These are phyloP conservation scores for Penicillium verhagenii DNA, from an alignment of 495 filamentous ascomycete genomes.

Conservation along the genomic window DNA sequence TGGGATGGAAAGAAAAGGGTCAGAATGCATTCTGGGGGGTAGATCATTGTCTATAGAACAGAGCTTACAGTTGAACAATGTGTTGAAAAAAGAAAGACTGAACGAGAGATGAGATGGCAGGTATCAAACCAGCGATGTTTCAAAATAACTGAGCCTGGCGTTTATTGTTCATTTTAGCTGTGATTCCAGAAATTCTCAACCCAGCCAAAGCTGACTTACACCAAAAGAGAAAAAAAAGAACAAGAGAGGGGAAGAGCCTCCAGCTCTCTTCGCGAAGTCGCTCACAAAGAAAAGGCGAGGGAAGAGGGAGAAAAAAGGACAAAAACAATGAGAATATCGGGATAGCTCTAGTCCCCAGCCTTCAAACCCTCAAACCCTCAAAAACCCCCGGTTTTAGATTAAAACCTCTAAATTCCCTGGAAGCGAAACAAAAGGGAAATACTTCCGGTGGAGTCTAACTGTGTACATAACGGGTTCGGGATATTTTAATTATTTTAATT, in stretches of 20 bases:
- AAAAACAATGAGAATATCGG: neutral
- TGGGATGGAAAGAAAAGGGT: constrained; percentile 7
- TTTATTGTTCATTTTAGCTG: neutral
- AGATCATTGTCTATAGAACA: neutral
- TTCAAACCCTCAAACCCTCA: neutral
- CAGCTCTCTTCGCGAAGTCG: constrained; percentile 19
- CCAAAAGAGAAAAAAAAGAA: neutral
- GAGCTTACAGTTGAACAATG: constrained; percentile 11
- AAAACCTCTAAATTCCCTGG: too few relatives aligned
- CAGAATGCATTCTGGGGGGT: neutral
- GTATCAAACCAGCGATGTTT: constrained; percentile 32
- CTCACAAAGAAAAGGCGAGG: constrained; percentile 12
- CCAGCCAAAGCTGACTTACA: neutral
- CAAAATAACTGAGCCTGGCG: constrained; percentile 9
- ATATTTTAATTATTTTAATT: neutral
- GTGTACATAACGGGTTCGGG: too few relatives aligned
- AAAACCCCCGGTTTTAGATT: constrained; percentile 2
- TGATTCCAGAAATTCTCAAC: neutral
- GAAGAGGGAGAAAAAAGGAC: constrained; percentile 8
- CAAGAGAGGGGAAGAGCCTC: constrained; percentile 21
- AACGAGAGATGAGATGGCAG: constrained; percentile 20
- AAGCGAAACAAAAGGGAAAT: neutral
- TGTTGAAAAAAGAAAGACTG: constrained; percentile 3
- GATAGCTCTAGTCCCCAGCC: neutral
- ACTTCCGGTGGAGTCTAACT: neutral